phyloP scores from a whole-genome alignment of 1,139 yeast species.

The Suhomyces guaymorum region DNA sequence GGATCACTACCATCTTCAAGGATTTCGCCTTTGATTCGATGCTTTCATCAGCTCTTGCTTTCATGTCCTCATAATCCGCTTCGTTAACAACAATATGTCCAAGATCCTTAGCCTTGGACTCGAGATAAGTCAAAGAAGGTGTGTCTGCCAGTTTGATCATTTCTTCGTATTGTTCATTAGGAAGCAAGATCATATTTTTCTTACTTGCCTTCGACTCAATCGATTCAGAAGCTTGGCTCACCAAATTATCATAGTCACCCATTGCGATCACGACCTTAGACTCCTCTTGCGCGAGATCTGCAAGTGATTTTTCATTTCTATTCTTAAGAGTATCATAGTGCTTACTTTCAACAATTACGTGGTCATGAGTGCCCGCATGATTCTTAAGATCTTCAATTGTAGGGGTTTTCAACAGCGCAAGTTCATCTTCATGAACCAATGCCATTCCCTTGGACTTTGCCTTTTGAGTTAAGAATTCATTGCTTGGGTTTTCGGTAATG shows the following conservation, averaged over 20 bases:
- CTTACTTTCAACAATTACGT: constrained; percentile 17
- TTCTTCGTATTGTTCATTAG: constrained; percentile 9
- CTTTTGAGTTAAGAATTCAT: constrained; percentile 15
- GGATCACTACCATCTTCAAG: constrained; percentile 15
- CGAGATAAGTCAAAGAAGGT: constrained; percentile 20
- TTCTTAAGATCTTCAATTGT: constrained; percentile 12
- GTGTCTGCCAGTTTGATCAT: constrained; percentile 6
- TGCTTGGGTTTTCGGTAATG: constrained; percentile 8
- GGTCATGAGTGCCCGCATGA: constrained; percentile 15
- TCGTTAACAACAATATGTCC: constrained; percentile 18
- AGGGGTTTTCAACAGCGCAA: constrained; percentile 18
- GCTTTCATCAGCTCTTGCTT: constrained; percentile 13
- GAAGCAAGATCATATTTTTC: constrained; percentile 15
- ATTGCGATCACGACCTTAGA: constrained; percentile 19
- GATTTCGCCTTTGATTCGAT: constrained; percentile 19
- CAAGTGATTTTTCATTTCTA: constrained; percentile 15
- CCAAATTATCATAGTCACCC: constrained; percentile 15
- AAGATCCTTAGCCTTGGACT: constrained; percentile 13
- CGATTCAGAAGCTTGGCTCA: constrained; percentile 17
- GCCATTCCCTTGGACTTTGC: constrained; percentile 14
- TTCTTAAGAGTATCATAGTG: constrained; percentile 15
- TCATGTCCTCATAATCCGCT: constrained; percentile 16
- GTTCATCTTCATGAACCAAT: constrained; percentile 19
- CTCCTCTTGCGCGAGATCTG: constrained; percentile 17
- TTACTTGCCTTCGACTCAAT: constrained; percentile 24